phyloP scores from a whole-genome alignment of 345 rosid genomes.

The Boechera stricta region DNA sequence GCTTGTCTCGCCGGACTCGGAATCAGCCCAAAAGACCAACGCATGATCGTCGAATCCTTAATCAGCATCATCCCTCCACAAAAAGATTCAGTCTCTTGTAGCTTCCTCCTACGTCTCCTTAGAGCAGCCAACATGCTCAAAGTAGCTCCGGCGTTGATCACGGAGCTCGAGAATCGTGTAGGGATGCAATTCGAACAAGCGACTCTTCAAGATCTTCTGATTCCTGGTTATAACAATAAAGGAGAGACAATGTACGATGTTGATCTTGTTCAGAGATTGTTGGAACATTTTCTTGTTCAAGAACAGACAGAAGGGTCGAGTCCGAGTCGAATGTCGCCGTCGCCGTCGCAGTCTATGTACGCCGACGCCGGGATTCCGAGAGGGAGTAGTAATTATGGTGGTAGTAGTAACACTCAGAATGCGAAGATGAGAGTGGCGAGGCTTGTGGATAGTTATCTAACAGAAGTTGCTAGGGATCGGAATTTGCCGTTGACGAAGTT shows the following conservation, averaged over 20 bases:
- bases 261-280: conserved; percentile 88
- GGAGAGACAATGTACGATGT: conserved; percentile 81
- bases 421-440: conserved; percentile 98
- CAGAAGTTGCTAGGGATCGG: conserved; percentile 94
- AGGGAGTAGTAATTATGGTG: conserved; percentile 51
- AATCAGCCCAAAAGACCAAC: conserved; percentile 71
- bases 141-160: conserved; percentile 90
- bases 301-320: conserved; percentile 87
- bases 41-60: conserved; percentile 87
- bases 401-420: conserved; percentile 52
- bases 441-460: conserved; percentile 94
- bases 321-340: conserved; percentile 65
- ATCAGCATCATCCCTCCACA: conserved; percentile 93
- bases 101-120: conserved; percentile 86
- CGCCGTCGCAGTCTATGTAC: conserved; percentile 54
- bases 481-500: conserved; percentile 87
- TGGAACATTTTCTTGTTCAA: conserved; percentile 94
- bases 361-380: conserved; percentile 60
- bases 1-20: conserved; percentile 39
- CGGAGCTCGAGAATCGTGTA: conserved; percentile 89
- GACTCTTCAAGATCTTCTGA: conserved; percentile 78
- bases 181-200: conserved; percentile 99
- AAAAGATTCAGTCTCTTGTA: conserved; percentile 83
- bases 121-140: conserved; percentile 81
- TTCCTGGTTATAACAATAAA: conserved; percentile 67